phyloP scores from a whole-genome alignment of 2,329 filamentous ascomycete genomes.

The Orbilia javanica region DNA sequence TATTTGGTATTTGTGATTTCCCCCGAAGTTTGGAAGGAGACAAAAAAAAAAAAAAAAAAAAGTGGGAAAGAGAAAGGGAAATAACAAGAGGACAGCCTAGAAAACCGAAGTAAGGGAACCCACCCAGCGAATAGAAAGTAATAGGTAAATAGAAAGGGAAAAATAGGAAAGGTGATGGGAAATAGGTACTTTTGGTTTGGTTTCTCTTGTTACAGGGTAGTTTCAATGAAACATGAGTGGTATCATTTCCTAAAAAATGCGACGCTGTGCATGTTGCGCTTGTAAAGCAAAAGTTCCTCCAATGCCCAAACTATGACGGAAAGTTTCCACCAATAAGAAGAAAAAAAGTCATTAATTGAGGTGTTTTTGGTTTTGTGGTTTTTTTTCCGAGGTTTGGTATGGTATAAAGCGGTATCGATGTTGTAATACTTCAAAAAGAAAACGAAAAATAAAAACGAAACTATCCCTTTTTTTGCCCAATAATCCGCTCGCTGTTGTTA shows the following conservation, averaged over 20 bases:
- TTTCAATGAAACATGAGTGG: conserved; percentile 57
- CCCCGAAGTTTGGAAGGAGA: background rate
- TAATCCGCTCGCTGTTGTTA: conserved; percentile 34
- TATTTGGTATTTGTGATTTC: conserved; percentile 48
- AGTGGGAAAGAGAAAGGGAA: background rate
- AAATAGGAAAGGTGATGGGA: conserved; percentile 22
- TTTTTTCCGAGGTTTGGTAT: conserved; percentile 48
- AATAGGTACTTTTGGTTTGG: conserved; percentile 55
- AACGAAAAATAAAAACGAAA: background rate
- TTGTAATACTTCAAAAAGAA: conserved; percentile 11
- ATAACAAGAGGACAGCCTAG: conserved; percentile 26
- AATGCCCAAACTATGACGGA: conserved; percentile 22
- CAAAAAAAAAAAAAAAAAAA: background rate
- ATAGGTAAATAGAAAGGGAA: conserved; percentile 25
- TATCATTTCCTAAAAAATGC: conserved; percentile 56
- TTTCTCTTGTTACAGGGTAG: conserved; percentile 56
- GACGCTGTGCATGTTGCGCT: conserved; percentile 49
- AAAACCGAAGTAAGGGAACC: conserved; percentile 29
- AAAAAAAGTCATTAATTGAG: conserved; percentile 26
- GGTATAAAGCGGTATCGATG: conserved; percentile 36
- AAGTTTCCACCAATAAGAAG: conserved; percentile 27
- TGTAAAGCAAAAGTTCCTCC: conserved; percentile 42
- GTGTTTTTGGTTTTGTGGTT: conserved; percentile 47
- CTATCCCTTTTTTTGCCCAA: conserved; percentile 35
- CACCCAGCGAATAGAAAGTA: conserved; percentile 34